Conservation (phyloP, 139 green algal species). For the Chlamydomonas sphaeroides region DNA sequence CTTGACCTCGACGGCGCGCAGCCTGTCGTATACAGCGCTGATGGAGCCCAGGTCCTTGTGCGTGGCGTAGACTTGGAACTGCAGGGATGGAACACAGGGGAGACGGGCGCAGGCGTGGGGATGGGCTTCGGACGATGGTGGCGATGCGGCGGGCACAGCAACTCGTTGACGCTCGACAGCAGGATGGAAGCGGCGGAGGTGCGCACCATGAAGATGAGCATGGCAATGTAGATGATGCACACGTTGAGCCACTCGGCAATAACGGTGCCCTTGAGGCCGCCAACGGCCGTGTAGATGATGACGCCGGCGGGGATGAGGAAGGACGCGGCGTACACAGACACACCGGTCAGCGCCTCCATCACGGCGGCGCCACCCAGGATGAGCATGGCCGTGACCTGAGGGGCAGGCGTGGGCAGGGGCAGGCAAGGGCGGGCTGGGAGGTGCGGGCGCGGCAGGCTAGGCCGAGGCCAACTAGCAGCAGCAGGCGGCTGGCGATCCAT, state of each 20-base stretch:
- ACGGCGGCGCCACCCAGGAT: slow-evolving; percentile 90
- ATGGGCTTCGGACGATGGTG: too few species aligned
- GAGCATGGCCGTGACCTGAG: slow-evolving; percentile 93
- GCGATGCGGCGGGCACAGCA: too few species aligned
- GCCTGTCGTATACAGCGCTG: slow-evolving; percentile 77
- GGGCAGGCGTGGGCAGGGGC: too few species aligned
- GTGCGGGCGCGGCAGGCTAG: too few species aligned
- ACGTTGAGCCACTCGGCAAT: slow-evolving; percentile 81
- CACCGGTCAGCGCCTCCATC: slow-evolving; percentile 80
- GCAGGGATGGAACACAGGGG: too few species aligned
- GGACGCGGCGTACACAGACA: slow-evolving; percentile 63
- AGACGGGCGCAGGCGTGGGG: too few species aligned
- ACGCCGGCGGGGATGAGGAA: slow-evolving; percentile 83
- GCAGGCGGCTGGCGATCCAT: too few species aligned
- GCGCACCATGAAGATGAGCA: slow-evolving; percentile 88
- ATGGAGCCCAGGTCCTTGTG: slow-evolving; percentile 51
- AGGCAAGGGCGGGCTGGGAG: too few species aligned
- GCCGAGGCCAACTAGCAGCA: too few species aligned
- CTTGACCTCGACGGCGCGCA: slow-evolving; percentile 50
- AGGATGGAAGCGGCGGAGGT: too few species aligned
- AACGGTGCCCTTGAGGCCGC: slow-evolving; percentile 95
- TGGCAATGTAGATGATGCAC: slow-evolving; percentile 87
- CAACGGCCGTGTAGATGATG: slow-evolving; percentile 91
- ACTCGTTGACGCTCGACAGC: too few species aligned
- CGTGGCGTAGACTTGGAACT: slow-evolving; percentile 76